phyloP scores from a whole-genome alignment of 805 yeast species.

The Saturnispora ahearnii region DNA sequence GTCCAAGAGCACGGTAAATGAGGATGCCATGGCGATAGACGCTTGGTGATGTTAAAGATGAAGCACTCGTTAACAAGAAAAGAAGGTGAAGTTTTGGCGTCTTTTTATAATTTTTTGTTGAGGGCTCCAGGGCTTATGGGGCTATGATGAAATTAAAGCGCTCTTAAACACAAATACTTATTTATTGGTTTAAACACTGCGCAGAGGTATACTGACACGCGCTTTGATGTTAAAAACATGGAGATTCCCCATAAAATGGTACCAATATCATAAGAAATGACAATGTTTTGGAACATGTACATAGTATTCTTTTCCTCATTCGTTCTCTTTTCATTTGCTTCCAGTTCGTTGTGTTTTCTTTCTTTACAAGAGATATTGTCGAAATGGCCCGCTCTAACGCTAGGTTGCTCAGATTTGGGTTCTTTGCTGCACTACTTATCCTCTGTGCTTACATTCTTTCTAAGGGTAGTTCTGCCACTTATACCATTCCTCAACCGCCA shows the following conservation, averaged over 20 bases:
- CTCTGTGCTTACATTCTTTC: conserved; percentile 41
- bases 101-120: too few species aligned
- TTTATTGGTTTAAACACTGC: neutral
- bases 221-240: neutral
- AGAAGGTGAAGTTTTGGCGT: neutral
- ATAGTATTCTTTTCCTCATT: neutral
- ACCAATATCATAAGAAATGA: neutral
- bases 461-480: conserved; percentile 34
- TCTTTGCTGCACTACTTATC: conserved; percentile 37
- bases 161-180: too few species aligned
- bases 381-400: conserved; percentile 40
- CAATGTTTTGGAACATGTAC: neutral
- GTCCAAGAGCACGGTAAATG: conserved; percentile 9
- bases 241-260: neutral
- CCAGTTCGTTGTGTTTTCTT: neutral
- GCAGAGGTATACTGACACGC: neutral
- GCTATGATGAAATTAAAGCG: too few species aligned
- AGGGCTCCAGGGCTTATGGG: too few species aligned
- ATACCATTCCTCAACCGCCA: conserved; percentile 12
- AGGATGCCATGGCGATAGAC: neutral
- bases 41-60: neutral
- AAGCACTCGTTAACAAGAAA: neutral
- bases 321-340: neutral
- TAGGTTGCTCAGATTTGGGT: conserved; percentile 38
- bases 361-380: neutral